Percentiles rank a stretch among this genome's conserved stretches.
phyloP scores from a whole-genome alignment of 129 eudicot genomes.

The Pseudognaphalium luteoalbum region DNA sequence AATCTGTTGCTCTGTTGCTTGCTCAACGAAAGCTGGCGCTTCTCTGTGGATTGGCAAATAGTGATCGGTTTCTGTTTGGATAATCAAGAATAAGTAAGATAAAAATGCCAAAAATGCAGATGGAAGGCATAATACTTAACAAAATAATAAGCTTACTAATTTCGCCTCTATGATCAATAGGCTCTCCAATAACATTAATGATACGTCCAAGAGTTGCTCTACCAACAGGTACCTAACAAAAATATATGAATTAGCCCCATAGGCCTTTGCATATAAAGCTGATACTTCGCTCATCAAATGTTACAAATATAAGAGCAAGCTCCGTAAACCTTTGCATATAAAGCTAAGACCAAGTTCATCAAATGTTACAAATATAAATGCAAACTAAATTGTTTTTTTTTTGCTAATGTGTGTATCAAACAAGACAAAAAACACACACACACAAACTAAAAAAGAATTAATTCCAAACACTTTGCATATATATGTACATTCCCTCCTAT shows the following conservation, averaged over 20 bases:
- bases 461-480: too few species aligned
- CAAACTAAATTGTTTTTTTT: too few species aligned
- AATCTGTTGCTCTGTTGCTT: slow-evolving; percentile 91
- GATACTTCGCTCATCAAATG: not conserved
- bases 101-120: not conserved
- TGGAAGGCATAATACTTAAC: not conserved
- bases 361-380: too few species aligned
- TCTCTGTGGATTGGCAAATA: slow-evolving; percentile 92
- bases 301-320: not conserved
- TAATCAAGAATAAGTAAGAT: not conserved
- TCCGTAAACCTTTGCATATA: not conserved
- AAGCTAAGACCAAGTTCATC: not conserved
- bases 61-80: slow-evolving; percentile 72
- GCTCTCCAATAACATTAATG: slow-evolving; percentile 96
- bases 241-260: not conserved
- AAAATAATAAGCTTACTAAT: slow-evolving; percentile 46
- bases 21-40: slow-evolving; percentile 96
- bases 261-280: not conserved
- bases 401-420: not conserved
- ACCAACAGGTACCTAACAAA: slow-evolving; percentile 84
- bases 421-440: too few species aligned
- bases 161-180: slow-evolving; percentile 87
- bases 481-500: not conserved
- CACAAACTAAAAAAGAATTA: too few species aligned
- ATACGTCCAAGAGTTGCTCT: slow-evolving; percentile 99